Percentiles rank a stretch among this genome's conserved stretches.
Conservation (phyloP, 768 basidiomycete genomes). For the Phallus indusiatus region DNA sequence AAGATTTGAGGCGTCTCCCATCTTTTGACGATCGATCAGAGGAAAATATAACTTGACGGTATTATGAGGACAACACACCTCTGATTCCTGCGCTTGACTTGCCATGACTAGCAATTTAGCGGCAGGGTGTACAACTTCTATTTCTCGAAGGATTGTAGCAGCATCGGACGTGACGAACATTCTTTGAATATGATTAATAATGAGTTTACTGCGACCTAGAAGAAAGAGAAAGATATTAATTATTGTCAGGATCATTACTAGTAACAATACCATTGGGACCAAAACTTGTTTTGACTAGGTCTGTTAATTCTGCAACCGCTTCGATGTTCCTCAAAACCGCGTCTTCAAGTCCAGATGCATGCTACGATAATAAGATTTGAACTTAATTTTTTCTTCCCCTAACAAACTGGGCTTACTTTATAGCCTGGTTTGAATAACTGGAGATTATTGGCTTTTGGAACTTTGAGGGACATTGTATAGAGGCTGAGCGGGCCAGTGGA, state of each 20-base stretch:
- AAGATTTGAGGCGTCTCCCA: slow-evolving; percentile 96
- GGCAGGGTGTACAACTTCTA: slow-evolving; percentile 97
- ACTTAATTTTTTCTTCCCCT: not conserved
- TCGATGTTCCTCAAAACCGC: slow-evolving; percentile 95
- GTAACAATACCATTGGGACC: slow-evolving; percentile 76
- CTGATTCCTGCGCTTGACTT: slow-evolving; percentile 89
- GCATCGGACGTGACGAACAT: slow-evolving; percentile 98
- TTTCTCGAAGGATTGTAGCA: slow-evolving; percentile 94
- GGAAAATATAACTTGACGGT: not conserved
- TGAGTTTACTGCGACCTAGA: slow-evolving; percentile 87
- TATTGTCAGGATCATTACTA: not conserved
- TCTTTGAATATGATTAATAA: slow-evolving; percentile 94
- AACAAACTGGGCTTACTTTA: slow-evolving; percentile 47
- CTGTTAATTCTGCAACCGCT: slow-evolving; percentile 89
- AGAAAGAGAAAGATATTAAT: not conserved
- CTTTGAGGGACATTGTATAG: slow-evolving; percentile 75
- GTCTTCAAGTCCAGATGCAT: slow-evolving; percentile 87
- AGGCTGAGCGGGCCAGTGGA: not conserved
- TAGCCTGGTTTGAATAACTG: slow-evolving; percentile 98
- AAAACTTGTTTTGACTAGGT: slow-evolving; percentile 93
- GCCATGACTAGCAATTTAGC: slow-evolving; percentile 99
- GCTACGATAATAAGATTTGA: slow-evolving; percentile 28
- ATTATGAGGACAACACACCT: slow-evolving; percentile 41
- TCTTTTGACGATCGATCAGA: slow-evolving; percentile 29
- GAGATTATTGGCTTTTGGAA: slow-evolving; percentile 78